Base-by-base conservation (phyloP, 1,284 basidiomycete species). In the Cryptococcus wingfieldii region DNA sequence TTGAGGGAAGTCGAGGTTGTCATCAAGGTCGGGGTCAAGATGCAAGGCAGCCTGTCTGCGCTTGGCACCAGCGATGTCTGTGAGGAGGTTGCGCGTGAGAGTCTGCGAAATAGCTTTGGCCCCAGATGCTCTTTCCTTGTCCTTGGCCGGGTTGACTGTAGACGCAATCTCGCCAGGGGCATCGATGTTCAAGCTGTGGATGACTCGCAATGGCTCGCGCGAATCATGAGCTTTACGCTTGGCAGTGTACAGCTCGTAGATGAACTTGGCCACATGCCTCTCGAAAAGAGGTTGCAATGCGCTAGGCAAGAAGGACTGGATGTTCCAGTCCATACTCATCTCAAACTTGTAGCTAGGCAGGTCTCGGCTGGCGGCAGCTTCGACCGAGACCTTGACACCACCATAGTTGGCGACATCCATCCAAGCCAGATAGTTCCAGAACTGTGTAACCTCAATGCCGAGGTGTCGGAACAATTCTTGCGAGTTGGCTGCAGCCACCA, bases 381-480 rank as follows among this genome's bases (percentile, higher is more conserved):
- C 81, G 0, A 88, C 85, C 5, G 75, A 51, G 66, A 91, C 92
- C 41, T 94, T 85, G 52, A 98, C 84, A 3, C 92, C 95, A 19
- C 89, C 91, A 75, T 89, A 86, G 74, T 98, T 99, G 42, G 92
- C 90, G 19, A 86, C 83, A 74, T 99, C 96, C 90, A 98, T 91
- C 83, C 93, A 96, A 8, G 98, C 77, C 23, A 98, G 80, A 70
- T 90, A 93, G 76, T 98, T 94, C 80, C 95, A 99, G 78, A 89
- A 96, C 27, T 88, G 84, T 18, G 90, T 86, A 16, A 94, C 89
- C 50, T 88, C 83, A 51, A 99, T 83, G 68, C 88, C 86, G 25
- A 98, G 80, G 64, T 97, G 92, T 67, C 94, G 89, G 82, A 98
- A 99, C 14, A 98, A 81, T 64, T 98, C 96, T 67, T 97, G 87